phyloP scores from a whole-genome alignment of 352 stramenopile genomes.

The Pythium dissotocum region DNA sequence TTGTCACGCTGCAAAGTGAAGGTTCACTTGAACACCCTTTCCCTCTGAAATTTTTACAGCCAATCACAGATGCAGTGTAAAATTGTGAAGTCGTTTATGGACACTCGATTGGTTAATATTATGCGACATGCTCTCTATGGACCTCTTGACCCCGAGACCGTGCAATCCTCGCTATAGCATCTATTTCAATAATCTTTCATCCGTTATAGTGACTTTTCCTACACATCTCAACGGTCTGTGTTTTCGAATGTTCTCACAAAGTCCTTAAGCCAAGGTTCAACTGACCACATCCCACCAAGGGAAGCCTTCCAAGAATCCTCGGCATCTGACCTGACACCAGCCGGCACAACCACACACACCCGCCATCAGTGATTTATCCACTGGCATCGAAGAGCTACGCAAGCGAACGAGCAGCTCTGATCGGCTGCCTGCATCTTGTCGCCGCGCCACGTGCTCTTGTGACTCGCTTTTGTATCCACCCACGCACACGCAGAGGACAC shows the following conservation, averaged over 20 bases:
- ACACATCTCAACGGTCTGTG: not conserved
- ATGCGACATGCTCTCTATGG: conserved; percentile 2
- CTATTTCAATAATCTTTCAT: not conserved
- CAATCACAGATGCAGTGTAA: not conserved
- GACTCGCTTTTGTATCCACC: not conserved
- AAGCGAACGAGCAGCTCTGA: not conserved
- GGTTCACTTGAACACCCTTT: not conserved
- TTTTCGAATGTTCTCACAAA: not conserved
- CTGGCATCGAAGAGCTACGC: conserved; percentile 6
- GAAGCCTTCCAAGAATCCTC: conserved; percentile 3
- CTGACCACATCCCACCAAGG: conserved; percentile 9
- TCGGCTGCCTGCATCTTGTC: not conserved
- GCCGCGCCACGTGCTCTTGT: not conserved
- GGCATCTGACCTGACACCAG: conserved; percentile 7
- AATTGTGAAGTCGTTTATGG: not conserved
- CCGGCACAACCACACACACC: not conserved
- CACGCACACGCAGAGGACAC: not conserved
- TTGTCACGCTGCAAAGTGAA: not conserved
- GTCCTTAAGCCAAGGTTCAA: conserved; percentile 13
- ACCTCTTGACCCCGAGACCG: not conserved
- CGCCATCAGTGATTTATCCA: not conserved
- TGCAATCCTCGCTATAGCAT: not conserved
- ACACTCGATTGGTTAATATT: conserved; percentile 21
- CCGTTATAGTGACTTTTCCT: not conserved
- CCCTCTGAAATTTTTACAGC: not conserved